Evolutionary conservation across 2,329 filamentous ascomycete genomes (phyloP).

Genomic region (Aspergillus fumigatiaffinis): DNA sequence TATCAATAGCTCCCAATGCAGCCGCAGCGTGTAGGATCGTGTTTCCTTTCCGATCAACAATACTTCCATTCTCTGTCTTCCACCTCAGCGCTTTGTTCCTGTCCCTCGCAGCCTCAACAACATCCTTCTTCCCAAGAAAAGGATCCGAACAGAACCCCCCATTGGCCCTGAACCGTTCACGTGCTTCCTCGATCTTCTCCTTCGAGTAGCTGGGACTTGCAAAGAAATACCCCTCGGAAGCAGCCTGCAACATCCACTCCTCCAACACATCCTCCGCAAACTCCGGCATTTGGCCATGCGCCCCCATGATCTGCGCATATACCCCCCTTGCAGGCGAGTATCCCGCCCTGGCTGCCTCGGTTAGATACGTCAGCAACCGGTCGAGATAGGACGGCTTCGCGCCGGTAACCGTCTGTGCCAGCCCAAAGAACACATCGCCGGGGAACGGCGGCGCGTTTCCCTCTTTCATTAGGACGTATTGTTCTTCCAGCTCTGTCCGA

Average conservation of each 20-base stretch:
- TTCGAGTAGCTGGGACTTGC: slow-evolving; percentile 2
- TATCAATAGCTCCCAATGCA: slow-evolving; percentile 13
- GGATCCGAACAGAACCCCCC: slow-evolving; percentile 24
- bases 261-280: slow-evolving; percentile 15
- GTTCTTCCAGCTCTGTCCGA: slow-evolving; percentile 20
- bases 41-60: slow-evolving; percentile 23
- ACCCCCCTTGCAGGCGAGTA: slow-evolving; percentile 23
- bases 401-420: slow-evolving; percentile 24
- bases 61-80: slow-evolving; percentile 3
- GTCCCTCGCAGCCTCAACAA: slow-evolving; percentile 10
- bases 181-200: slow-evolving; percentile 12
- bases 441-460: slow-evolving; percentile 10
- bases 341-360: slow-evolving; percentile 17
- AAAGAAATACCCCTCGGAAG: slow-evolving; percentile 23
- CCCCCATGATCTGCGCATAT: slow-evolving; percentile 23
- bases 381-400: slow-evolving; percentile 20
- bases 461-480: slow-evolving; percentile 16
- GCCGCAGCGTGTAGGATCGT: slow-evolving; percentile 25
- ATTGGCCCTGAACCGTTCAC: slow-evolving; percentile 14
- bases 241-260: slow-evolving; percentile 21
- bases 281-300: slow-evolving; percentile 14
- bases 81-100: slow-evolving; percentile 7
- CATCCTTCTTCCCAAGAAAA: slow-evolving; percentile 16
- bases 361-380: slow-evolving; percentile 18
- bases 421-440: slow-evolving; percentile 23